Base-by-base conservation (phyloP, 108 stramenopile genomes). In the Aurantiochytrium sp. region DNA sequence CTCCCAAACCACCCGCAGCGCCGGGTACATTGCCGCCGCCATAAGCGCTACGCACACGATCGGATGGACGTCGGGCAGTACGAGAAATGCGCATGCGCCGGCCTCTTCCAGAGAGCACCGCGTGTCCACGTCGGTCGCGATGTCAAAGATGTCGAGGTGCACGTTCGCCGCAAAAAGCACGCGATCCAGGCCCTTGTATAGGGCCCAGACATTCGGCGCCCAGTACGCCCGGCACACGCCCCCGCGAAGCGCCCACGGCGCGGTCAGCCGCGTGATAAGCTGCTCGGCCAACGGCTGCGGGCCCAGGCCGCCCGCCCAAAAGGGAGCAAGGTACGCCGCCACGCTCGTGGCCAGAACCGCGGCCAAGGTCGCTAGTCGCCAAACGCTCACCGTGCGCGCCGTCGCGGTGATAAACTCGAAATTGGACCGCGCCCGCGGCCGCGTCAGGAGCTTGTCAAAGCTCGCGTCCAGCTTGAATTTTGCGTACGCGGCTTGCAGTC, bases 151-250 rank as follows among this genome's bases (percentile, higher is more conserved):
- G 6, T 41, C 39, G 6, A 39, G 19, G 10, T 81, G 73, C 6
- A 30, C 17, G 42, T 48, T 81, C 21, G 32, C 39, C n/a, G n/a
- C 27, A 19, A 17, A 65, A 6, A 81, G 32, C 45, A 81, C 12
- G 6, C 45, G 39, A 3, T 81, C 73, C 10, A 81, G 73, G 19
- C 39, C 73, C 27, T 41, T 48, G 45, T 81, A 81, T 6, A 81
- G 73, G 6, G 73, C 73, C 73, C 73, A 81, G 17, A 81, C 30
- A 48, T 81, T 81, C 0, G 73, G 73, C 24, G 73, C 73, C 73
- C 73, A 81, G 39, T 81, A 81, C 2, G 73, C 0, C 42, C 45
- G 73, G 3, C 73, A 81, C 32, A 81, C 39, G 24, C 73, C 73
- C 27, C 39, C 42, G 0, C 10, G 73, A 6, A 65, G 19, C 19